Base-by-base conservation (phyloP, 441 rosid species). In the Gossypium gossypioides region DNA sequence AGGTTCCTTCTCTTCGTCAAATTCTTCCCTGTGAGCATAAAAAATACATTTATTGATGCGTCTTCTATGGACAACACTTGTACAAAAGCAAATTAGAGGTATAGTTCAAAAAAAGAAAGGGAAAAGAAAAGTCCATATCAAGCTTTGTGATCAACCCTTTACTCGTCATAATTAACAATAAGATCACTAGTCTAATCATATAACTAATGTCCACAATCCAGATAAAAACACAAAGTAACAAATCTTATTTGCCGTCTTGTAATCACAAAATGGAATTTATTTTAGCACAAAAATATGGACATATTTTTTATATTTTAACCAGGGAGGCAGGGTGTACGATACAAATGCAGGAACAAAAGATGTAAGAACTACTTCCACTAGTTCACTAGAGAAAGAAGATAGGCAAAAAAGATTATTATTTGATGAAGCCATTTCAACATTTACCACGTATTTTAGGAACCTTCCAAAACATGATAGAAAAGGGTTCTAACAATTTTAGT, bases 1-100 rank as follows among this genome's bases (percentile, higher is more conserved):
- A 1, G 98, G 96, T 82, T 92, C 99, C 77, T 89, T 92, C 83
- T 95, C 99, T 79, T 89, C 95, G 2, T 95, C 96, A 73, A 95
- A 95, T 71, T 88, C 92, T 68, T 91, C 98, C 84, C 99, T 95
- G 91, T 13, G 12, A 78, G 40, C 72, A 42, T 44, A 19, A 40
- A 60, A 13, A 6, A 6, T 12, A 44, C 0, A 56, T 22, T 56
- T 42, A 61, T 44, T 21, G 18, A 66, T 66, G 57, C 7, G n/a
- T 24, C 57, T 66, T 40, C 16, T 19, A 63, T 24, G 24, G 56
- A 66, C 24, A 69, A 69, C 6, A 15, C 21, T 50, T 13, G 18
- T 16, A 50, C 55, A 50, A 50, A 50, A 50, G 21, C 55, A 50
- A 50, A 50, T 50, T 50, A 50, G 55, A 50, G 55, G 21, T n/a